Percentiles rank a stretch among this genome's conserved stretches.
Evolutionary conservation across 331 rosid species (phyloP).

Genomic region (Cydonia oblonga): DNA sequence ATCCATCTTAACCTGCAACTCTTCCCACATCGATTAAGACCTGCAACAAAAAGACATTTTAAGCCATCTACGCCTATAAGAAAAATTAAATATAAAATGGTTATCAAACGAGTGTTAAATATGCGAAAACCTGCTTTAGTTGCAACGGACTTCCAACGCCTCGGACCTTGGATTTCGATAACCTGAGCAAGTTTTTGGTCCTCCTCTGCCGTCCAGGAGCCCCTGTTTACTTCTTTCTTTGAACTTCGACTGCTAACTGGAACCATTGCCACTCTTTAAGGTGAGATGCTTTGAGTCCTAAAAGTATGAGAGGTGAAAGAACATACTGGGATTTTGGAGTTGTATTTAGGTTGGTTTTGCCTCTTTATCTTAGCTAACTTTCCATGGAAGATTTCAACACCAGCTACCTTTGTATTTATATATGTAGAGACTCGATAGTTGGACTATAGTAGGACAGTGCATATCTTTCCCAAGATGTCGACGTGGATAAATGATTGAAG

Average conservation of each 20-base stretch:
- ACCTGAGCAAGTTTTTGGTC: slow-evolving; percentile 31
- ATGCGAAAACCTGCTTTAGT: slow-evolving; percentile 23
- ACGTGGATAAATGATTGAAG: slow-evolving; percentile 3
- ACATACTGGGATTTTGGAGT: neutral
- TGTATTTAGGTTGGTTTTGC: neutral
- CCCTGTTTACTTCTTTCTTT: slow-evolving; percentile 21
- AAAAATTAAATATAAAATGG: too few species aligned
- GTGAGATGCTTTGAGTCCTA: neutral
- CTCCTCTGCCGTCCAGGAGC: slow-evolving; percentile 32
- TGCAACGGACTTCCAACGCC: slow-evolving; percentile 33
- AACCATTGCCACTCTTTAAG: neutral
- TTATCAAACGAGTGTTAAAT: too few species aligned
- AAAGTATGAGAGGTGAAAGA: neutral
- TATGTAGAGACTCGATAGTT: neutral
- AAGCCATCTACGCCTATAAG: neutral
- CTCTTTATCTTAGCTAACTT: slow-evolving; percentile 1
- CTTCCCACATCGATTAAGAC: slow-evolving; percentile 35
- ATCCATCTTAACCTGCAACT: slow-evolving; percentile 49
- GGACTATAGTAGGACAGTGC: neutral
- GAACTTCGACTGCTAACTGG: neutral
- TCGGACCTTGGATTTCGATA: slow-evolving; percentile 29
- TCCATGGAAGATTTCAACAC: neutral
- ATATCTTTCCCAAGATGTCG: neutral
- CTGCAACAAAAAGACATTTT: neutral
- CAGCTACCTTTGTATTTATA: neutral